Base-by-base conservation (phyloP, 352 stramenopile species). In the Phytophthora brassicae region DNA sequence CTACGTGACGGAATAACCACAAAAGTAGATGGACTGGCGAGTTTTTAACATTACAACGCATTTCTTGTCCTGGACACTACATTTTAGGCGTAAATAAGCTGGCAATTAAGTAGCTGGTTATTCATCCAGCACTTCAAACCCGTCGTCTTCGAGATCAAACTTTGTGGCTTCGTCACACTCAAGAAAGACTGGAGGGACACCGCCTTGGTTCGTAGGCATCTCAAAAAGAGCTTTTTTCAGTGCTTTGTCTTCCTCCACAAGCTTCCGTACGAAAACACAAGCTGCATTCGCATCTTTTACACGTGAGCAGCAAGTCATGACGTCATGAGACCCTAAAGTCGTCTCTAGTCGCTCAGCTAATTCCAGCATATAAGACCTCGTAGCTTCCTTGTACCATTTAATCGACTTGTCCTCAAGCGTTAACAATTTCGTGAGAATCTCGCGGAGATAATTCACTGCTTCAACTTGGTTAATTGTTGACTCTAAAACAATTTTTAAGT, bases 121-220 rank as follows among this genome's bases (percentile, higher is more conserved):
- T 54, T 39, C 13, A n/a, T 89, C 78, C 11, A 90, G 24, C 8
- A 92, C 82, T 71, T 94, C 85, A 55, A 94, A 94, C 26, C 84
- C 84, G 49, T 93, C 84, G 41, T 92, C 79, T 33, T 92, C 86
- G 17, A 94, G 68, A 73, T 73, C 79, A 63, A 92, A 93, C 35
- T 90, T 74, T 48, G 79, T 86, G 38, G 77, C 72, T 41, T 90
- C 78, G 54, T 92, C 79, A 36, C 80, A 84, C 41, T 86, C 64
- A 14, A 92, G 68, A 52, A 94, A 93, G 54, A 55, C 77, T 5
- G 79, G 43, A 14, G 86, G 84, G 35, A 92, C 80, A 35, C 86
- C 86, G 16, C 86, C 86, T 33, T 90, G 74, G 72, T 89, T 92
- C 4, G 73, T 74, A 2, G 83, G 79, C 79, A 92, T 89, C 29